These are phyloP conservation scores for Pecoramyces ruminantium DNA, from an alignment of 192 early-diverging fungal species.

Conservation along the genomic window DNA sequence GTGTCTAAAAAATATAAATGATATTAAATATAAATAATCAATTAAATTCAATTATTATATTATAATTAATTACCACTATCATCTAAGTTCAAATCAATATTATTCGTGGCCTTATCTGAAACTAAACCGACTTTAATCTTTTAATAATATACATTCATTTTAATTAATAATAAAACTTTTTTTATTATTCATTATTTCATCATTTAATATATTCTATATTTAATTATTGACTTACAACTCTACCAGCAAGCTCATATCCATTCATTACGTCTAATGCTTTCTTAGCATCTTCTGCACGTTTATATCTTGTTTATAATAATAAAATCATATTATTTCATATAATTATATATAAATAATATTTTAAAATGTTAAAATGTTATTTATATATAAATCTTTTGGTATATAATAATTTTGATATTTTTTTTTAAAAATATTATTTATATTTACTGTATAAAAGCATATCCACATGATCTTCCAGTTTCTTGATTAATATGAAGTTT, in stretches of 20 bases:
- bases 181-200: too few relatives aligned
- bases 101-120: constrained; percentile 38
- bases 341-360: too few relatives aligned
- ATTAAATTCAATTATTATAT: too few relatives aligned
- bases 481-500: constrained; percentile 58
- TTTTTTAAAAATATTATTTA: too few relatives aligned
- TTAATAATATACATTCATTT: too few relatives aligned
- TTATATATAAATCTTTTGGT: too few relatives aligned
- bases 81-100: constrained; percentile 5
- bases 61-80: neutral
- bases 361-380: too few relatives aligned
- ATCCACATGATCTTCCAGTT: constrained; percentile 55
- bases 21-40: too few relatives aligned
- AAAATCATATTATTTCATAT: too few relatives aligned
- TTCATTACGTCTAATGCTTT: constrained; percentile 68
- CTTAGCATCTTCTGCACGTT: constrained; percentile 50
- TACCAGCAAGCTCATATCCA: constrained; percentile 60
- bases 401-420: too few relatives aligned
- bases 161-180: too few relatives aligned
- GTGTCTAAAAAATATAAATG: constrained; percentile 31
- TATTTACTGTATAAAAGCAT: constrained; percentile 67
- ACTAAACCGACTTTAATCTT: constrained; percentile 63
- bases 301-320: constrained; percentile 21
- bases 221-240: constrained; percentile 19
- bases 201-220: neutral